Base-by-base conservation (phyloP, 345 rosid genomes). In the Erucastrum elatum region DNA sequence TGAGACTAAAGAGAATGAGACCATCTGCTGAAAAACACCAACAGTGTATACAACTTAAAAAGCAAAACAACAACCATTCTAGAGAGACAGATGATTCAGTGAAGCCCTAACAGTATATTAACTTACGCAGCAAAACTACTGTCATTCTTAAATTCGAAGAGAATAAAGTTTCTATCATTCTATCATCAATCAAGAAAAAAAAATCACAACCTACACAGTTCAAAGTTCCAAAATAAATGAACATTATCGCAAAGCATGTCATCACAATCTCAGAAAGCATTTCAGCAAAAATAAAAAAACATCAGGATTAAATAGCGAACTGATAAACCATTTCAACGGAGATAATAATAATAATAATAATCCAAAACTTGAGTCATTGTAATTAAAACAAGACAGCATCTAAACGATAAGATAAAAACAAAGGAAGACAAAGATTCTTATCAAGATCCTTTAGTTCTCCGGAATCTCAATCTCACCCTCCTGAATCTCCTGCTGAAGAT, bases 381-480 rank as follows among this genome's bases (percentile, higher is more conserved):
- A 79, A 67, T 3, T 26, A 26, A 79, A 9, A 44, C 34, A 72
- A 1, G 64, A 78, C 44, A 44, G 63, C 21, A 72, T 16, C 77
- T 44, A 78, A 68, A 56, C 56, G 62, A 17, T 56, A 64, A 37
- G 67, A 17, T 8, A 59, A 15, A 59, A 39, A 2, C 58, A 29
- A 29, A 21, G 53, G 66, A 59, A 66, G 44, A 73, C 11, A 73
- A 26, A 60, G 39, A 46, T 9, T n/a, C 1, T 2, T 6, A 1
- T 62, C 0, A 2, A 9, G 8, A 2, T 8, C 1, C n/a, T 0
- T 78, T 78, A 79, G 62, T 74, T 79, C 71, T 62, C 61, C 62
- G 86, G 84, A 29, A 84, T 75, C n/a, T 71, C 86, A 4, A 84
- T 71, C 68, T 84, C 86, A 77, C 86, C 86, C 5, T 84, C 82